phyloP scores from a whole-genome alignment of 1,284 basidiomycete genomes.

The Somion occarium region DNA sequence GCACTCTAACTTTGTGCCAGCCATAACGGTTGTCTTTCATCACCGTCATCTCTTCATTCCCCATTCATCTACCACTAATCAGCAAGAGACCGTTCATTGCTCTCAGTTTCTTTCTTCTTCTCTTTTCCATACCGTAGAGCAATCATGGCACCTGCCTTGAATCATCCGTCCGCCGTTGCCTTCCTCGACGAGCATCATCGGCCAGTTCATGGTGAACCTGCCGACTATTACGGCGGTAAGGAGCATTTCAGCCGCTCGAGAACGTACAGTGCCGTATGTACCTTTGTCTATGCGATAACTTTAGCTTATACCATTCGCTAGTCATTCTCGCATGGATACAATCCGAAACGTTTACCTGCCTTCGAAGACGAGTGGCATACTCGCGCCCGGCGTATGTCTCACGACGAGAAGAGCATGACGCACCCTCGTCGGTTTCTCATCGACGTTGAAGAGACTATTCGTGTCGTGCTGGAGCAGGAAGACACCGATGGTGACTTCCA shows the following conservation, averaged over 20 bases:
- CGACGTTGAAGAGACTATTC: slow-evolving; percentile 98
- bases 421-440: slow-evolving; percentile 87
- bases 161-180: slow-evolving; percentile 56
- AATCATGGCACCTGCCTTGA: slow-evolving; percentile 31
- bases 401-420: slow-evolving; percentile 75
- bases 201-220: slow-evolving; percentile 63
- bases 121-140: not conserved
- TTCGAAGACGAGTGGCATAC: slow-evolving; percentile 75
- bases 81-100: not conserved
- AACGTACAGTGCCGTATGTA: slow-evolving; percentile 77
- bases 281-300: slow-evolving; percentile 9
- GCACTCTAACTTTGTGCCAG: not conserved
- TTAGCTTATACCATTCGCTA: slow-evolving; percentile 12
- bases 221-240: slow-evolving; percentile 78
- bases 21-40: not conserved
- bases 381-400: slow-evolving; percentile 75
- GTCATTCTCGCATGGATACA: slow-evolving; percentile 41
- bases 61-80: not conserved
- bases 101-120: not conserved
- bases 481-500: slow-evolving; percentile 97
- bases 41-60: not conserved
- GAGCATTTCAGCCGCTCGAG: slow-evolving; percentile 75
- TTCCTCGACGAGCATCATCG: slow-evolving; percentile 63
- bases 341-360: slow-evolving; percentile 57
- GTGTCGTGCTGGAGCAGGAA: slow-evolving; percentile 94